Percentiles rank a stretch among this genome's conserved stretches.
Evolutionary conservation across 2,329 filamentous ascomycete species (phyloP).

Genomic region (Apiospora marii): DNA sequence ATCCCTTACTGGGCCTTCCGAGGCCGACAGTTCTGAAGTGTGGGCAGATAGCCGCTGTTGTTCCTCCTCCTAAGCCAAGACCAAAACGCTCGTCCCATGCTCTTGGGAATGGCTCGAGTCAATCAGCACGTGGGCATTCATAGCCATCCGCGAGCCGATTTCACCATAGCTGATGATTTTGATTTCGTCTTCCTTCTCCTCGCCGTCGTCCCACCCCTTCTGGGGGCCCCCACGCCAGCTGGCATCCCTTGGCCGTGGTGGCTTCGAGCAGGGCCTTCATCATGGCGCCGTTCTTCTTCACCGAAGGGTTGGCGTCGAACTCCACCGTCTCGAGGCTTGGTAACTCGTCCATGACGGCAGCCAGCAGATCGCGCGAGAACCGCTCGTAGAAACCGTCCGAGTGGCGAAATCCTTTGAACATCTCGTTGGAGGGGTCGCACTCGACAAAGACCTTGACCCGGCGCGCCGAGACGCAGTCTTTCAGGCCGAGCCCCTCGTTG

Average conservation of each 20-base stretch:
- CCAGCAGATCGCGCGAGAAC: slow-evolving; percentile 67
- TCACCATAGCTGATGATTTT: slow-evolving; percentile 27
- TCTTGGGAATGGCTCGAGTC: slow-evolving; percentile 1
- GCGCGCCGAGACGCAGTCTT: slow-evolving; percentile 66
- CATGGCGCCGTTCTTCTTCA: slow-evolving; percentile 71
- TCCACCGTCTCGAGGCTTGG: slow-evolving; percentile 66
- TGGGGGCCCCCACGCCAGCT: slow-evolving; percentile 74
- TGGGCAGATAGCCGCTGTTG: not conserved
- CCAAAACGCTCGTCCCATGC: slow-evolving; percentile 18
- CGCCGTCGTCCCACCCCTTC: slow-evolving; percentile 68
- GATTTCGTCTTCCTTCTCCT: slow-evolving; percentile 46
- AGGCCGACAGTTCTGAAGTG: not conserved
- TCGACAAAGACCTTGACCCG: slow-evolving; percentile 74
- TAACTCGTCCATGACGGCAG: slow-evolving; percentile 62
- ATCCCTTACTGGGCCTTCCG: not conserved
- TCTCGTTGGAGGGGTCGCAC: slow-evolving; percentile 72
- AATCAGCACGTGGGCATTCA: slow-evolving; percentile 3
- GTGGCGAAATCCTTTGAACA: slow-evolving; percentile 73
- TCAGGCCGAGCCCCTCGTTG: slow-evolving; percentile 68
- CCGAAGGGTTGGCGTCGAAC: slow-evolving; percentile 73
- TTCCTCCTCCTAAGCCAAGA: not conserved
- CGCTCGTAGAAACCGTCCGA: slow-evolving; percentile 73
- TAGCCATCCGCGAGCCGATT: slow-evolving; percentile 20
- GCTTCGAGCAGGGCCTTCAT: slow-evolving; percentile 67
- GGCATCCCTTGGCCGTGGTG: slow-evolving; percentile 55